Percentiles rank a stretch among this genome's conserved stretches.
Evolutionary conservation across 2,329 filamentous ascomycete genomes (phyloP).

Genomic region (Ophiostoma novo-ulmi): DNA sequence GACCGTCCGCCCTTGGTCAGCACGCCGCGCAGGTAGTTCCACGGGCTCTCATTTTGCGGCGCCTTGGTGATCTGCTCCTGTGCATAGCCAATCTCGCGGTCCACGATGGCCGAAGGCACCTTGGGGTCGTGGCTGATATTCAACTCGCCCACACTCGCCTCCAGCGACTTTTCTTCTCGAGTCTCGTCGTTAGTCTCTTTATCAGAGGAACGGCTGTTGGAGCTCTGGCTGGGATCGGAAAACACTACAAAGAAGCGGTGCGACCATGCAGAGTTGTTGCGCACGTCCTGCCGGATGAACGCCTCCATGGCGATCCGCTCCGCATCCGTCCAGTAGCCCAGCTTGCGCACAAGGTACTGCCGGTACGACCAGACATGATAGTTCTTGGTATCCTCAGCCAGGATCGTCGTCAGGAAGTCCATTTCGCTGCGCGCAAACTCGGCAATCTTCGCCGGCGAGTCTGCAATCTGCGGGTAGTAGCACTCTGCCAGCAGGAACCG

Average conservation of each 20-base stretch:
- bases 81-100: constrained; percentile 70
- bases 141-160: constrained; percentile 33
- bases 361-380: constrained; percentile 98
- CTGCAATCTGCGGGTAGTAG: constrained; percentile 56
- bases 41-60: constrained; percentile 89
- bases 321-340: constrained; percentile 60
- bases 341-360: constrained; percentile 60
- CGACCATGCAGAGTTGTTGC: constrained; percentile 97
- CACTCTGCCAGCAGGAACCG: constrained; percentile 60
- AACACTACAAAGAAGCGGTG: constrained; percentile 95
- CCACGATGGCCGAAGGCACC: constrained; percentile 58
- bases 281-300: constrained; percentile 72
- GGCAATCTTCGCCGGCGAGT: constrained; percentile 50
- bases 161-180: neutral
- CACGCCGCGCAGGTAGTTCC: constrained; percentile 84
- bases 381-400: constrained; percentile 85
- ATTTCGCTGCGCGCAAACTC: constrained; percentile 61
- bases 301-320: constrained; percentile 67
- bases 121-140: constrained; percentile 50
- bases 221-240: constrained; percentile 51
- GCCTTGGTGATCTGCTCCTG: constrained; percentile 68
- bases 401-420: constrained; percentile 72
- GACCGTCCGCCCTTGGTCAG: constrained; percentile 59
- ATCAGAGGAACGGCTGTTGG: constrained; percentile 29
- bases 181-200: neutral